These are phyloP conservation scores for peach (Prunus persica) DNA, from an alignment of 306 rosid genomes.

Conservation along the genomic window DNA sequence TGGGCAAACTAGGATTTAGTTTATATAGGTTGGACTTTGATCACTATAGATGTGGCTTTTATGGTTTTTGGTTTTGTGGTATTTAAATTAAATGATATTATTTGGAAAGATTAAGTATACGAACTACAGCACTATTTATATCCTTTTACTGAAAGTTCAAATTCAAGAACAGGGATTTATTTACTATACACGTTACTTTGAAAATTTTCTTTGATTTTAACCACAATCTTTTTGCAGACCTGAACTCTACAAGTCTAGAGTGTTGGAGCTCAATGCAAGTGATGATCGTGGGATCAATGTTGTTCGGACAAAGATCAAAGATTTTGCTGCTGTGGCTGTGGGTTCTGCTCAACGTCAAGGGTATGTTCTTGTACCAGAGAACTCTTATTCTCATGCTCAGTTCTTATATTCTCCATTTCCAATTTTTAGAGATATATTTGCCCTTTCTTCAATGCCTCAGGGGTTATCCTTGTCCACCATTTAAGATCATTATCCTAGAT, in stretches of 20 bases:
- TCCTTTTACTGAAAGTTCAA: not conserved
- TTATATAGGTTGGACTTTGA: not conserved
- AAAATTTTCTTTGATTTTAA: not conserved
- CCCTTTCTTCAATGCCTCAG: constrained; percentile 32
- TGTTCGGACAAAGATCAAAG: constrained; percentile 88
- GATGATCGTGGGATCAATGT: constrained; percentile 95
- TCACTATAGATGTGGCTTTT: not conserved
- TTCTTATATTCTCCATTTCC: not conserved
- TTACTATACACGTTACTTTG: no score
- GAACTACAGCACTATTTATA: not conserved
- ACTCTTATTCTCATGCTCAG: not conserved
- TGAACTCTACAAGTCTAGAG: constrained; percentile 86
- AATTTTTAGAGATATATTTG: not conserved
- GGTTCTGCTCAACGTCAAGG: constrained; percentile 48
- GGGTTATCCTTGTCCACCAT: constrained; percentile 86
- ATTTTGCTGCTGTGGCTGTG: constrained; percentile 88
- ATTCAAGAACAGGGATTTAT: not conserved
- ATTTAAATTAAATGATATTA: not conserved
- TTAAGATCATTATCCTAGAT: constrained; percentile 85
- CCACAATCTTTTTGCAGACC: constrained; percentile 44
- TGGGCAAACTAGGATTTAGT: not conserved
- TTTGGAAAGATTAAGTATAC: not conserved
- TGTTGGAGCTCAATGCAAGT: constrained; percentile 94
- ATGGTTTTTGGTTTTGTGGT: not conserved
- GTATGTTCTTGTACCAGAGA: constrained; percentile 32